phyloP scores from a whole-genome alignment of 1,284 basidiomycete species.

The Psilocybe mexicana region DNA sequence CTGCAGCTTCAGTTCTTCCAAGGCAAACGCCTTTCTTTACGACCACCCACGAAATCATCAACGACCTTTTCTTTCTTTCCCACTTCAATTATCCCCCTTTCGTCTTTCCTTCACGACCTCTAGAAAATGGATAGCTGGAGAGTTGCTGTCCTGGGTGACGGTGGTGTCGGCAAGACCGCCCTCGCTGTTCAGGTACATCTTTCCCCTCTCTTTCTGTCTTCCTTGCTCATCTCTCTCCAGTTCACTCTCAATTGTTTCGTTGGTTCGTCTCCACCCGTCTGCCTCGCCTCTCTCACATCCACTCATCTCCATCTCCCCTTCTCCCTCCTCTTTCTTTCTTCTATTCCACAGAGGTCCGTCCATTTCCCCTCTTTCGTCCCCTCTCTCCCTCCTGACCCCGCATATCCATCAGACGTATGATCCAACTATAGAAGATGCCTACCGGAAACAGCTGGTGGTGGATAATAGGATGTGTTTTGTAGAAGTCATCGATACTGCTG shows the following conservation, averaged over 20 bases:
- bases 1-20: slow-evolving; percentile 32
- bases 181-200: slow-evolving; percentile 85
- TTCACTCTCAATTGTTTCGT: slow-evolving; percentile 94
- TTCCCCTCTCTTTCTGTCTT: slow-evolving; percentile 4
- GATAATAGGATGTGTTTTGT: slow-evolving; percentile 91
- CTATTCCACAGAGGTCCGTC: slow-evolving; percentile 47
- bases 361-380: slow-evolving; percentile 13
- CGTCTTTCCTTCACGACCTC: slow-evolving; percentile 22
- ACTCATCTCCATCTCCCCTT: slow-evolving; percentile 19
- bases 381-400: slow-evolving; percentile 15
- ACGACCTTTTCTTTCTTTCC: slow-evolving; percentile 22
- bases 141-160: slow-evolving; percentile 94
- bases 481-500: slow-evolving; percentile 92
- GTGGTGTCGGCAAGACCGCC: slow-evolving; percentile 97
- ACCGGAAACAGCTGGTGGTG: slow-evolving; percentile 89
- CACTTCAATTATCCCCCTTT: slow-evolving; percentile 16
- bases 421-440: slow-evolving; percentile 95
- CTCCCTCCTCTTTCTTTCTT: slow-evolving; percentile 11
- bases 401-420: slow-evolving; percentile 67
- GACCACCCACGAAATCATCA: slow-evolving; percentile 62
- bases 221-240: slow-evolving; percentile 40
- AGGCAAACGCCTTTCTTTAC: slow-evolving; percentile 48
- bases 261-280: slow-evolving; percentile 51
- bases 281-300: slow-evolving; percentile 15
- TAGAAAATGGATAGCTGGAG: slow-evolving; percentile 85